Evolutionary conservation across 139 green algal genomes (phyloP), one percentile per base, ranked within the genome.

Genomic region (Tetradesmus obliquus): DNA sequence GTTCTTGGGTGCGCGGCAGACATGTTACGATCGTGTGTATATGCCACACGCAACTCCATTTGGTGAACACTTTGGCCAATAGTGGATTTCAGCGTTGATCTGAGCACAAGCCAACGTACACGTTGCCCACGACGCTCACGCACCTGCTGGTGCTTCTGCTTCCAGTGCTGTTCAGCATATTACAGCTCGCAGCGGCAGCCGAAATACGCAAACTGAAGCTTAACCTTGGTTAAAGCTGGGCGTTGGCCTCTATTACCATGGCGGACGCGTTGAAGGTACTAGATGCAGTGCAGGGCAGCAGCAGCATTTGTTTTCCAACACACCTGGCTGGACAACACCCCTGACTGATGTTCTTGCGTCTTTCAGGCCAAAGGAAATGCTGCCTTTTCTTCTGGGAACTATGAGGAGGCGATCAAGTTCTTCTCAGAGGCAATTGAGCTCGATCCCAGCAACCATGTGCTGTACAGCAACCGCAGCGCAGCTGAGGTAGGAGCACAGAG

Each of bases 401-500:
- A 96, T 88, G 93, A 98, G 10, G 96, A 98, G 71, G 98, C 98
- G 1, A 96, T 99, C 22, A 90, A 97, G 15, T 93, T 95, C 90
- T 99, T 99, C 91, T 94, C 94, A 1, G 71, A 97, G 54, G 97
- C 96, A 2, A 99, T 99, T 15, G 95, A 94, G 12, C 74, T 98
- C 0, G 97, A 98, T 81, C 93, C 96, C 5, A 92, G 9, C 55
- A 99, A 99, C 92, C 98, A 99, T 87, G 98, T 99, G 6, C 95
- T 99, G 3, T 99, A 97, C 95, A 98, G 95, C 94, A 99, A 99
- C 94, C 94, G 98, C 12, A 99, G 96, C 2, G 98, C 98, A 8
- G 93, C 96, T 19, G 71, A 97, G 84, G 96, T 98, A 84, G 51
- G 91, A 20, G 84, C 51, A 22, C 19, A 69, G 76, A 54, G 76